Evolutionary conservation across 441 rosid species (phyloP).

Genomic region (Erysimum cheiri): DNA sequence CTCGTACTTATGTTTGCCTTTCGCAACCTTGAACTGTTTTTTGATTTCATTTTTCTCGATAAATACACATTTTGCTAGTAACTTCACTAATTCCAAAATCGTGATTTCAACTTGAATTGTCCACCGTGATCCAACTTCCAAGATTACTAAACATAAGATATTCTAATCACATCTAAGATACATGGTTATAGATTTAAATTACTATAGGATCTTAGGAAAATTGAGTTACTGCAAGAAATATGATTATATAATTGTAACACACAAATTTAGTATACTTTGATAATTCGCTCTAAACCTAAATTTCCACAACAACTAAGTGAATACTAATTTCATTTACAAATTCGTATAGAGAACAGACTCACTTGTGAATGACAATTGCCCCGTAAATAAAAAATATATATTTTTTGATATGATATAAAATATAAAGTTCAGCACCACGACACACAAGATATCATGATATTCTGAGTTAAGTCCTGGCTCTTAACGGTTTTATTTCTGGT

Average conservation of each 20-base stretch:
- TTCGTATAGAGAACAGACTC: not conserved
- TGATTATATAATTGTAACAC: not conserved
- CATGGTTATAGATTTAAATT: not conserved
- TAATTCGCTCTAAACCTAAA: not conserved
- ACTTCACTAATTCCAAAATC: constrained; percentile 22
- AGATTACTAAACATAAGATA: constrained; percentile 19
- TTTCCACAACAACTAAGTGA: not conserved
- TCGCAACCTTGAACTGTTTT: constrained; percentile 23
- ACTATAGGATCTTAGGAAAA: not conserved
- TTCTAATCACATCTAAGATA: not conserved
- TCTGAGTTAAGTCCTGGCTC: not conserved
- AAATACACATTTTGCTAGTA: constrained; percentile 3
- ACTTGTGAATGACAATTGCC: not conserved
- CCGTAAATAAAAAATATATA: not conserved
- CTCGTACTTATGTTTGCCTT: constrained; percentile 4
- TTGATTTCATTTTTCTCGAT: constrained; percentile 3
- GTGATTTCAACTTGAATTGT: constrained; percentile 7
- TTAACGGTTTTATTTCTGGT: not conserved
- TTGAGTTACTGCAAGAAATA: not conserved
- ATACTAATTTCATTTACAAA: not conserved
- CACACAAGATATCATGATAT: not conserved
- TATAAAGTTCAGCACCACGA: not conserved
- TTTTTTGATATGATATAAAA: too few relatives aligned
- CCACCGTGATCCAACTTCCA: constrained; percentile 34
- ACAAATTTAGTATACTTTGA: not conserved